Base-by-base conservation (phyloP, 306 rosid species). In the Corylus americana region DNA sequence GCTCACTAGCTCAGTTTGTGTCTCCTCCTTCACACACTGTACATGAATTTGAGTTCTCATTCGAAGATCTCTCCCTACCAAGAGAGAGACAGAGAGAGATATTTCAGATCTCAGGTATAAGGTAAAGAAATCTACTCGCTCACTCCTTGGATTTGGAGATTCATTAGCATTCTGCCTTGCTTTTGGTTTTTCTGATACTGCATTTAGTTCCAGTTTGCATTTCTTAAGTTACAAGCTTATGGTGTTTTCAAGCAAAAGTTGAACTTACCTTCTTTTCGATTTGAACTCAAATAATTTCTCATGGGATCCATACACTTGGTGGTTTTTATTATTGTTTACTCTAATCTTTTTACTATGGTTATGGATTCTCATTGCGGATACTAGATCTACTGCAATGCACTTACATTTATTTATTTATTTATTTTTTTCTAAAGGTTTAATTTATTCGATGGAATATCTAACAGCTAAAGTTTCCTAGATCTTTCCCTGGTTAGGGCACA, bases 371-470 rank as follows among this genome's bases (percentile, higher is more conserved):
- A n/a, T 61, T 63, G 71, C 18, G 77, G 69, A 59, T 71, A 45
- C 75, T 85, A 81, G 89, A 88, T 88, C 91, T 85, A 70, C 80
- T 50, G 67, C 83, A 78, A 45, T 78, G 81, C 70, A 22, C 50
- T 18, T 70, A 11, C 59, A 76, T 47, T 58, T 69, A 39, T 16
- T 39, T 71, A 25, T 61, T 80, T 54, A n/a, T 61, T 77, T 44
- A 45, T 53, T 77, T 79, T 44, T 51, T 53, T 77, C 37, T 45
- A 37, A 53, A 58, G 74, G 69, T 84, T 81, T 75, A 72, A 3
- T 57, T 51, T 39, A 72, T 72, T 42, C 80, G 70, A 68, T 4
- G 59, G 61, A 77, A 20, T 31, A 53, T 11, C 48, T 53, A 51
- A 12, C 29, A 22, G 10, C 66, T 59, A 11, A 59, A 59, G 35